Conservation (phyloP, 139 green algal genomes). For the Closterium sp. region DNA sequence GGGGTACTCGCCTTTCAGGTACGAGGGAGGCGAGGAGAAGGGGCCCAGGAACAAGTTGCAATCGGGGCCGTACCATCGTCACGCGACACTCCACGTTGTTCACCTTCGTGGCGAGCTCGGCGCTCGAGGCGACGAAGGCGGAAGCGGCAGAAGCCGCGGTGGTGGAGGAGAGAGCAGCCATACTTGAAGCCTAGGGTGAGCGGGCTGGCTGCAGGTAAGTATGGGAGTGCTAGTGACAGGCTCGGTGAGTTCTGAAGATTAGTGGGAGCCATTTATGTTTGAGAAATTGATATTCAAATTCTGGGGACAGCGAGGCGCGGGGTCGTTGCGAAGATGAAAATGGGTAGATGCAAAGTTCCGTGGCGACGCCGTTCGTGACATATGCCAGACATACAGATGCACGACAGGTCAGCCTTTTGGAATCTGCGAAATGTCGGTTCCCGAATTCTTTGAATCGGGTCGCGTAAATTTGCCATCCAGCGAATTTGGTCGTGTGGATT, state of each 20-base stretch:
- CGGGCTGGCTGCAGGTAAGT: not conserved
- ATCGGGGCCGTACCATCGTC: not conserved
- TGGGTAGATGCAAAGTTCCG: not conserved
- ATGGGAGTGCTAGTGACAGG: not conserved
- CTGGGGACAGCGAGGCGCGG: not conserved
- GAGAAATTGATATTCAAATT: too few species aligned
- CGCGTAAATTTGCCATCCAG: not conserved
- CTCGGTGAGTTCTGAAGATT: not conserved
- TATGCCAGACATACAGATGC: not conserved
- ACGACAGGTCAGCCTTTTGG: not conserved
- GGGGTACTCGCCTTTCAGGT: not conserved
- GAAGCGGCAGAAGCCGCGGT: not conserved
- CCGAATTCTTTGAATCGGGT: not conserved
- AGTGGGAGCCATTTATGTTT: not conserved
- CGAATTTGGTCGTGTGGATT: not conserved
- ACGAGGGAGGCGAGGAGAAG: not conserved
- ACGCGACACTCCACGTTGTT: not conserved
- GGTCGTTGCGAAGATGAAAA: too few species aligned
- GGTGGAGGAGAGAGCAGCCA: not conserved
- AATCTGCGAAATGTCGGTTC: not conserved
- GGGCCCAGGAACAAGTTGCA: not conserved
- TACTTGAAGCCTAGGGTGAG: too few species aligned
- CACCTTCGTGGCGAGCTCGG: not conserved
- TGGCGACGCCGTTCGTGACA: not conserved
- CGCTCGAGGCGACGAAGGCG: not conserved